Conservation (phyloP, 257 asterid genomes). For the Solanum sitiens region DNA sequence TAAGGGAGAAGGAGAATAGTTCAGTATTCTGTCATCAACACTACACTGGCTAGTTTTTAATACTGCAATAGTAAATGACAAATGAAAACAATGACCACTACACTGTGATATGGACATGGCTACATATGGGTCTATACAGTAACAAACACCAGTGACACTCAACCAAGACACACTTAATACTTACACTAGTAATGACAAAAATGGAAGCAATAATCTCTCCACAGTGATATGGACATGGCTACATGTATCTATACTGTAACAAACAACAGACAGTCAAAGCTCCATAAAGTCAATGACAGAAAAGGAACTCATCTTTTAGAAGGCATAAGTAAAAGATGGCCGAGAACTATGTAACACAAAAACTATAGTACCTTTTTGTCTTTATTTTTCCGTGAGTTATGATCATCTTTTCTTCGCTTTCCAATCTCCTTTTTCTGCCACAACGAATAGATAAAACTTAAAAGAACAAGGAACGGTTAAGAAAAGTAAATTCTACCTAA, state of each 20-base stretch:
- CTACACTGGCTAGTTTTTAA: not conserved
- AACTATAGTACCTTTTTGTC: slow-evolving; percentile 63
- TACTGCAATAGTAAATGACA: not conserved
- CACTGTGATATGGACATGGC: not conserved
- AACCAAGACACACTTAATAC: not conserved
- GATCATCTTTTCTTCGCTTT: slow-evolving; percentile 88
- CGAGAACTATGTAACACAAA: not conserved
- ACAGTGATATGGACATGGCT: not conserved
- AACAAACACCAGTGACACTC: not conserved
- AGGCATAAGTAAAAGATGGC: not conserved
- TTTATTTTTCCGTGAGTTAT: slow-evolving; percentile 51
- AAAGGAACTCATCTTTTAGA: not conserved
- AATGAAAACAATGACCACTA: not conserved
- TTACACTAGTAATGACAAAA: not conserved
- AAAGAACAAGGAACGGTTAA: not conserved
- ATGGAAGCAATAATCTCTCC: not conserved
- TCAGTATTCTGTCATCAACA: not conserved
- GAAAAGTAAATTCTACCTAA: not conserved
- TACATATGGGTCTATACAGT: not conserved
- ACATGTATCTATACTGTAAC: not conserved
- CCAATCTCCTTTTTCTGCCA: slow-evolving; percentile 84
- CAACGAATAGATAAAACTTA: not conserved
- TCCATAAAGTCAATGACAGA: not conserved
- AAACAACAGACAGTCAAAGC: not conserved
- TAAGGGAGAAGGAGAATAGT: not conserved